These are phyloP conservation scores for Aspergillus sp. DNA, from an alignment of 2,329 filamentous ascomycete genomes.

Conservation along the genomic window DNA sequence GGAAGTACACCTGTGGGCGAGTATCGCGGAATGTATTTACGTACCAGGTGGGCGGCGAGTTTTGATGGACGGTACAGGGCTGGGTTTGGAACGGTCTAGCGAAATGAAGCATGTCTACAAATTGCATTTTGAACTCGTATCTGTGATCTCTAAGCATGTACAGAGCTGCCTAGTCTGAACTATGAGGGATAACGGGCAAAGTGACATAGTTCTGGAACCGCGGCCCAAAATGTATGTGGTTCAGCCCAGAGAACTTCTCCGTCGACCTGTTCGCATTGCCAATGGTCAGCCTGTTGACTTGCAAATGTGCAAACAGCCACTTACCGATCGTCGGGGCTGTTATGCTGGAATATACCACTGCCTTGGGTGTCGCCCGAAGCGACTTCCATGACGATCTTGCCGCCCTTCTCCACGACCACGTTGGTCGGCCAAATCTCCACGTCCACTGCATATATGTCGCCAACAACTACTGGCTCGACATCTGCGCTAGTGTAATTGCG, in stretches of 20 bases:
- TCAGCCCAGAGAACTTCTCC: slow-evolving; percentile 37
- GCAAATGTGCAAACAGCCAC: neutral
- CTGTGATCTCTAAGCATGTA: too few species aligned
- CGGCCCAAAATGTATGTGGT: slow-evolving; percentile 42
- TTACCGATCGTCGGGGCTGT: slow-evolving; percentile 29
- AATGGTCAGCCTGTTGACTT: too few species aligned
- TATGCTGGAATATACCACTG: slow-evolving; percentile 41
- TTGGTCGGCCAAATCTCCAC: slow-evolving; percentile 35
- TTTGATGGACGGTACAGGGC: too few species aligned
- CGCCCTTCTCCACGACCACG: slow-evolving; percentile 26
- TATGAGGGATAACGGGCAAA: slow-evolving; percentile 43
- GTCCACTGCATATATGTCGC: slow-evolving; percentile 44
- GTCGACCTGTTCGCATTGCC: slow-evolving; percentile 22
- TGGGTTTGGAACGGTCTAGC: too few species aligned
- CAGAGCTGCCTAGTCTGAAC: too few species aligned
- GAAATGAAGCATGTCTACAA: too few species aligned
- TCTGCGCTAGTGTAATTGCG: slow-evolving; percentile 44
- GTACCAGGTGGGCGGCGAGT: too few species aligned
- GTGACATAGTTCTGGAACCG: slow-evolving; percentile 40
- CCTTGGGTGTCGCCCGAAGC: slow-evolving; percentile 44
- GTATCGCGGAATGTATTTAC: too few species aligned
- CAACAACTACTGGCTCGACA: slow-evolving; percentile 38
- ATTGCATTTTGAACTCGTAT: too few species aligned
- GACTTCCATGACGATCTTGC: slow-evolving; percentile 21
- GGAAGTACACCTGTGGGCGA: too few species aligned